Evolutionary conservation across 495 filamentous ascomycete species (phyloP).

Genomic region (Tirmania nivea): DNA sequence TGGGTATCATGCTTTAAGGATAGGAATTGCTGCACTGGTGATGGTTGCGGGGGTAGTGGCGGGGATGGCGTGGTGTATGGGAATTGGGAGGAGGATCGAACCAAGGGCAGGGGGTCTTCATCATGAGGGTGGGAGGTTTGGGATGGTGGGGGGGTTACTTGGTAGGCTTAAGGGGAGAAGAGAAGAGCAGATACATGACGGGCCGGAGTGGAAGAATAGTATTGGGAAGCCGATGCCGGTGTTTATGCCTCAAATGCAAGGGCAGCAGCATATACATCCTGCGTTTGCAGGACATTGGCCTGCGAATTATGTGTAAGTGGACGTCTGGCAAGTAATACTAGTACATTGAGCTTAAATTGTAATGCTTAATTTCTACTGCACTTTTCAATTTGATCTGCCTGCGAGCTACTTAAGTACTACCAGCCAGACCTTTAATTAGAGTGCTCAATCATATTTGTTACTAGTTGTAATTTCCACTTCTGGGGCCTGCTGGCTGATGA

Average conservation of each 20-base stretch:
- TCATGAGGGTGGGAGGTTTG: background rate
- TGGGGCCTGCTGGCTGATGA: no score
- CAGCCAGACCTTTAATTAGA: no score
- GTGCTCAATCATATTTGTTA: no score
- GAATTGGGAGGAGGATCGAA: background rate
- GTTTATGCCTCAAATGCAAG: background rate
- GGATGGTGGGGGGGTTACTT: background rate
- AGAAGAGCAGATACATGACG: background rate
- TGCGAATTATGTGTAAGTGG: no score
- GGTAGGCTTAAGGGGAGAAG: background rate
- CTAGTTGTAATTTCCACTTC: no score
- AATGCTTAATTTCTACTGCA: no score
- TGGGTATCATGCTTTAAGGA: background rate
- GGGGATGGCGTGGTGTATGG: background rate
- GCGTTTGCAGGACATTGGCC: no score
- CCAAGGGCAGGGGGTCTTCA: background rate
- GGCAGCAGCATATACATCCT: no score
- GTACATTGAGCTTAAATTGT: no score
- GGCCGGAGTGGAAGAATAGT: background rate
- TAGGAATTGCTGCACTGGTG: background rate
- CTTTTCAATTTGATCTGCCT: no score
- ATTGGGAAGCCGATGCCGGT: background rate
- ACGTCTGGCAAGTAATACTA: no score
- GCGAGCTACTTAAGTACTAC: no score
- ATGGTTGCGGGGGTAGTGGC: background rate